phyloP scores from a whole-genome alignment of 768 basidiomycete genomes.

The Baorangia bicolor region DNA sequence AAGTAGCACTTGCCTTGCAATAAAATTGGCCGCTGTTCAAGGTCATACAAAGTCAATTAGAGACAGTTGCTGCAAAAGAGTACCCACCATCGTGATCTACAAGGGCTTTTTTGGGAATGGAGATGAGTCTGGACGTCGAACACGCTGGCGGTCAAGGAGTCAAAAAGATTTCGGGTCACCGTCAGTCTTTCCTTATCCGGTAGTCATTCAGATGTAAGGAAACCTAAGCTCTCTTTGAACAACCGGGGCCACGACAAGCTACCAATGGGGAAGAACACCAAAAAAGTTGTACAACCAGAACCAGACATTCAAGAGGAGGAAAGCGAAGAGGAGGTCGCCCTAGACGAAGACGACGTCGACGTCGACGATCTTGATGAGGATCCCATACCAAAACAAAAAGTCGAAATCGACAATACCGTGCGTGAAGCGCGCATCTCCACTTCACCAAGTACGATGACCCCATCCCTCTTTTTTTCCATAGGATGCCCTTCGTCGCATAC shows the following conservation, averaged over 20 bases:
- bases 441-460: background rate
- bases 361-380: constrained; percentile 81
- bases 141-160: background rate
- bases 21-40: constrained; percentile 65
- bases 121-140: background rate
- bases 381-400: constrained; percentile 73
- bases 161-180: constrained; percentile 21
- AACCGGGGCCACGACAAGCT: background rate
- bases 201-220: background rate
- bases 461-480: constrained; percentile 26
- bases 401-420: constrained; percentile 71
- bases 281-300: constrained; percentile 7
- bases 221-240: background rate
- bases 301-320: constrained; percentile 27
- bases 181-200: constrained; percentile 23
- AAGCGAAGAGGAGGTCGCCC: constrained; percentile 44
- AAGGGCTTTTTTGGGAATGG: background rate
- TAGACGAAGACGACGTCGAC: constrained; percentile 79
- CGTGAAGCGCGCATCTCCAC: constrained; percentile 20
- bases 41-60: background rate
- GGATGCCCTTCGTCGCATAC: constrained; percentile 80
- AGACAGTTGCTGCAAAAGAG: background rate
- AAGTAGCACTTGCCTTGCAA: constrained; percentile 50
- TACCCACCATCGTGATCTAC: constrained; percentile 17
- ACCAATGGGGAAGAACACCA: constrained; percentile 14